Evolutionary conservation across 176 grass and related monocot species (phyloP).

Genomic region (Aegilops speltoides): DNA sequence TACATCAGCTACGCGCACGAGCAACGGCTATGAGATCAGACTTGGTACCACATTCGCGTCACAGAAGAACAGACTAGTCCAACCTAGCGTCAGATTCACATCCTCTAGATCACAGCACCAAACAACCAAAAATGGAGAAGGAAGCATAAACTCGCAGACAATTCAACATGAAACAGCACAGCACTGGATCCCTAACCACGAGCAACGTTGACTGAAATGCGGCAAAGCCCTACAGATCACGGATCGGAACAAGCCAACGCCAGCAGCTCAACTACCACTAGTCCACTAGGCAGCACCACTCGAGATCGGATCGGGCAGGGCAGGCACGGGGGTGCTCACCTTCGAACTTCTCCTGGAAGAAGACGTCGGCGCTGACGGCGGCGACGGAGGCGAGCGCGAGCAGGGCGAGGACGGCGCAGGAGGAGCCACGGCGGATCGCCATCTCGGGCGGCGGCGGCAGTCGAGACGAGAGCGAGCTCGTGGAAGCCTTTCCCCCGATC

Average conservation of each 20-base stretch:
- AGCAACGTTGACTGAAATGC: not conserved
- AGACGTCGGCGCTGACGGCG: conserved; percentile 59
- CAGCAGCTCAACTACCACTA: not conserved
- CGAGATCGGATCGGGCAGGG: conserved; percentile 14
- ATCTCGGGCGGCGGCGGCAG: conserved; percentile 24
- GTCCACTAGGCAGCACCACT: not conserved
- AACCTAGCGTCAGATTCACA: not conserved
- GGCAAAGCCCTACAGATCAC: conserved; percentile 3
- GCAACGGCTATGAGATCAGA: not conserved
- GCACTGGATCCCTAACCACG: not conserved
- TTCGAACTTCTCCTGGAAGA: conserved; percentile 93
- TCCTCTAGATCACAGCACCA: not conserved
- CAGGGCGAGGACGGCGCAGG: conserved; percentile 21
- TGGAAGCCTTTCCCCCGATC: conserved; percentile 21
- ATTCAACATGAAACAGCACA: not conserved
- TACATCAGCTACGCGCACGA: not conserved
- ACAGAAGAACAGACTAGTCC: not conserved
- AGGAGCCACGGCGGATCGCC: conserved; percentile 47
- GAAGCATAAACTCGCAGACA: not conserved
- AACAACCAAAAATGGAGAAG: not conserved
- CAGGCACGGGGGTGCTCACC: no score
- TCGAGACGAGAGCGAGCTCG: conserved; percentile 12
- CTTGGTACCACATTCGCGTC: not conserved
- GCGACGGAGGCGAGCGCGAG: conserved; percentile 58
- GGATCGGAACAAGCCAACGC: not conserved